Percentiles rank a stretch among this genome's conserved stretches.
Conservation (phyloP, 129 eudicot species). For the Rutidosis leptorrhynchoides region DNA sequence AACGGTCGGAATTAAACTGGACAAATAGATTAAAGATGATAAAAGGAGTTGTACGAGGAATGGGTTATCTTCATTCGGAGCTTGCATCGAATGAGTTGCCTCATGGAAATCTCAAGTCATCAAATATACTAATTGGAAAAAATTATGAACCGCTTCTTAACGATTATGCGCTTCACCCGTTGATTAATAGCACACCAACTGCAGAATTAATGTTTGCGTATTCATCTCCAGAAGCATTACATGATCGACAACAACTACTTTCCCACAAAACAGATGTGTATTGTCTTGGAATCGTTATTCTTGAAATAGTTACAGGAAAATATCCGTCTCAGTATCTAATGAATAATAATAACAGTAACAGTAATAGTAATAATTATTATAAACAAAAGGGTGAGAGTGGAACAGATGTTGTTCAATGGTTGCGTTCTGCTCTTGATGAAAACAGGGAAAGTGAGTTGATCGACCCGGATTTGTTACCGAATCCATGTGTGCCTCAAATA, state of each 20-base stretch:
- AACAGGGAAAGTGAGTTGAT: constrained; percentile 45
- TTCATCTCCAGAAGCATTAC: constrained; percentile 63
- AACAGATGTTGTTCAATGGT: constrained; percentile 76
- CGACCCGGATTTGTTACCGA: constrained; percentile 46
- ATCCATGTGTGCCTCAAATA: constrained; percentile 36
- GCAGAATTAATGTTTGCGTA: constrained; percentile 47
- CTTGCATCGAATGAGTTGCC: constrained; percentile 57
- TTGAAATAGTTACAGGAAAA: constrained; percentile 68
- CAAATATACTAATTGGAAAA: constrained; percentile 55
- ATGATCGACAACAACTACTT: constrained; percentile 17
- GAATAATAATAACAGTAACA: constrained; percentile 27
- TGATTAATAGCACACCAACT: constrained; percentile 39
- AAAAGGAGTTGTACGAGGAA: constrained; percentile 61
- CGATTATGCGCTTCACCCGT: constrained; percentile 49
- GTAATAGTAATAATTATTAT: no score
- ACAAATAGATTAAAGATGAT: constrained; percentile 58
- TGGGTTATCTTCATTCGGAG: constrained; percentile 57
- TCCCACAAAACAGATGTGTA: constrained; percentile 62
- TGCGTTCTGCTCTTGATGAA: constrained; percentile 41
- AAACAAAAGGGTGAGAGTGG: constrained; percentile 46
- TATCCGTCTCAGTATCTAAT: constrained; percentile 70
- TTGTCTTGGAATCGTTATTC: constrained; percentile 38
- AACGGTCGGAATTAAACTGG: constrained; percentile 64
- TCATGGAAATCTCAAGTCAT: constrained; percentile 76
- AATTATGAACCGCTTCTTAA: constrained; percentile 60